Conservation (phyloP, 2,329 filamentous ascomycete genomes). For the Sarocladium kiliense region DNA sequence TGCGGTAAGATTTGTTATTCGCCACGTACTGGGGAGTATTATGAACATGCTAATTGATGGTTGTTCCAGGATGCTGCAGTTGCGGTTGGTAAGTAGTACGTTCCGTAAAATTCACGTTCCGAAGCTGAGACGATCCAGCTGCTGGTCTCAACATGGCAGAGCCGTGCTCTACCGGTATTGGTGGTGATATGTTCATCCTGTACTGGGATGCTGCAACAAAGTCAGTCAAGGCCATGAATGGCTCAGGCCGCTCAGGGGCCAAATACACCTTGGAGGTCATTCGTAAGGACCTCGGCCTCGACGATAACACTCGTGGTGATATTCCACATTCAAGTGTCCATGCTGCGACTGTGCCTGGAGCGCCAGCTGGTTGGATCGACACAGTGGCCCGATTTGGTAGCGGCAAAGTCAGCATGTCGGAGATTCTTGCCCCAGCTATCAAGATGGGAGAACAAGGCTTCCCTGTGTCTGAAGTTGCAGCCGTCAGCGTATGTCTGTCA, state of each 20-base stretch:
- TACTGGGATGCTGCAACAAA: constrained; percentile 82
- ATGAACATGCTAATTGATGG: background rate
- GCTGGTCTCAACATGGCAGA: constrained; percentile 92
- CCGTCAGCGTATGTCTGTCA: constrained; percentile 53
- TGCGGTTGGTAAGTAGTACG: constrained; percentile 62
- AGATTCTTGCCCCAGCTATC: constrained; percentile 79
- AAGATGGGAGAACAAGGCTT: constrained; percentile 83
- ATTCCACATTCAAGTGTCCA: constrained; percentile 77
- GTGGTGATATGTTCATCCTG: constrained; percentile 94
- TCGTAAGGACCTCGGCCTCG: constrained; percentile 62
- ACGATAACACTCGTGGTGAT: constrained; percentile 45
- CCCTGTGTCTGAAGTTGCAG: constrained; percentile 77
- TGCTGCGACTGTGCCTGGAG: constrained; percentile 82
- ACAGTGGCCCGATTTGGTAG: constrained; percentile 84
- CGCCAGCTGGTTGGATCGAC: constrained; percentile 90
- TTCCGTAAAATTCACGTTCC: background rate
- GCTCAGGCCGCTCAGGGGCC: constrained; percentile 76
- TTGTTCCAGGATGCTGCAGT: constrained; percentile 79
- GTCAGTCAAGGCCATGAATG: constrained; percentile 82
- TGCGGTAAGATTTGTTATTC: constrained; percentile 57
- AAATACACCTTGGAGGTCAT: constrained; percentile 66
- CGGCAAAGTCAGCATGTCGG: constrained; percentile 69
- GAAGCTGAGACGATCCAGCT: constrained; percentile 42
- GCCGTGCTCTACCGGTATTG: constrained; percentile 88
- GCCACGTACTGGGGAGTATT: background rate